Conservation (phyloP, 2,329 filamentous ascomycete species). For the Escovopsis weberi region DNA sequence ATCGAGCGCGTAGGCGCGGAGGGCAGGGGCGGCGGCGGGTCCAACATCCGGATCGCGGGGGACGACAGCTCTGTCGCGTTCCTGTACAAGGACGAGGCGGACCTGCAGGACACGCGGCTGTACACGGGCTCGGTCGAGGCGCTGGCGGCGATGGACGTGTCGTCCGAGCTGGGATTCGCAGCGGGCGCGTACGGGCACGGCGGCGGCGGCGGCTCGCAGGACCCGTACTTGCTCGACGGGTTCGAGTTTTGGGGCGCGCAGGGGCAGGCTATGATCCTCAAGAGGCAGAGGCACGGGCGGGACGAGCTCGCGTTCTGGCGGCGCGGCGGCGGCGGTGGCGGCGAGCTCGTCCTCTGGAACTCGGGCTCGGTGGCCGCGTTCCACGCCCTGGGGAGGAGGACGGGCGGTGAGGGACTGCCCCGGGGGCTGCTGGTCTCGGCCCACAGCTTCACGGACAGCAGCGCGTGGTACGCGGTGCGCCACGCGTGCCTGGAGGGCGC, state of each 20-base stretch:
- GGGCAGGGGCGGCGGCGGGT: constrained; percentile 2
- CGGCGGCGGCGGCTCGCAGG: constrained; percentile 2
- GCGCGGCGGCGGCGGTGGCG: constrained; percentile 2
- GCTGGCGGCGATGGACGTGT: constrained; percentile 5
- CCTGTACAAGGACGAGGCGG: constrained; percentile 12
- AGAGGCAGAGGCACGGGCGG: constrained; percentile 20
- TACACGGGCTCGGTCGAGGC: constrained; percentile 14
- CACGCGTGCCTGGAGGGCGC: too few relatives aligned
- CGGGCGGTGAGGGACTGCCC: constrained; percentile 12
- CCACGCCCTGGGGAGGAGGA: constrained; percentile 11
- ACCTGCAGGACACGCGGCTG: constrained; percentile 14
- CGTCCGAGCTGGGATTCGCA: constrained; percentile 1
- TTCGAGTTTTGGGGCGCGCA: constrained; percentile 22
- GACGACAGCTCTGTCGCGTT: constrained; percentile 23
- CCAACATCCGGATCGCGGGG: constrained; percentile 21
- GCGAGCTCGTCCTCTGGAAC: constrained; percentile 13
- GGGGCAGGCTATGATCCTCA: constrained; percentile 19
- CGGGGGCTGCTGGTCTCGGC: constrained; percentile 23
- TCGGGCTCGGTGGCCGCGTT: constrained; percentile 15
- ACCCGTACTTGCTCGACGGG: constrained; percentile 12
- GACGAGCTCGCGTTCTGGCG: constrained; percentile 17
- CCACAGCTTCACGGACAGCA: constrained; percentile 23
- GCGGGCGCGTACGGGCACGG: not conserved
- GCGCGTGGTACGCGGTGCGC: constrained; percentile 16
- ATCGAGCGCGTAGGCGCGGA: constrained; percentile 10